These are phyloP conservation scores for Candida yuanshanica DNA, from an alignment of 805 yeast species.

Conservation along the genomic window DNA sequence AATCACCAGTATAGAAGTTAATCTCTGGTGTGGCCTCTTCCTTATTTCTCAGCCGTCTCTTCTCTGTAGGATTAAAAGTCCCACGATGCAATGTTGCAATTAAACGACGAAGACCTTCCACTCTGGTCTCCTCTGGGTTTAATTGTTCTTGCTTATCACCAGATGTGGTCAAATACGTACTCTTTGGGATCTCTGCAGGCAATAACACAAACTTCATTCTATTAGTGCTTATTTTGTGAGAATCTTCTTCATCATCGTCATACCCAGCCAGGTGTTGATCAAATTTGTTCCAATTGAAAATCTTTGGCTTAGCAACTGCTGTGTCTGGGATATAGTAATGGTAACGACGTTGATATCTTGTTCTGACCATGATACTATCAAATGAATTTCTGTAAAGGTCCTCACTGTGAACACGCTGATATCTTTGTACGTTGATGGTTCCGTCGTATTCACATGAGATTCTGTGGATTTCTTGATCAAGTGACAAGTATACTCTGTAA, in stretches of 20 bases:
- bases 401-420: slow-evolving; percentile 35
- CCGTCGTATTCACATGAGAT: slow-evolving; percentile 69
- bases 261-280: slow-evolving; percentile 93
- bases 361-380: slow-evolving; percentile 60
- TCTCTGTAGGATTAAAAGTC: slow-evolving; percentile 39
- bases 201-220: slow-evolving; percentile 79
- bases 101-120: slow-evolving; percentile 81
- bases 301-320: slow-evolving; percentile 43
- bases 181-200: slow-evolving; percentile 68
- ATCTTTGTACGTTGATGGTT: slow-evolving; percentile 73
- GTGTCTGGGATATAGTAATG: slow-evolving; percentile 52
- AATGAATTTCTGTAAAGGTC: slow-evolving; percentile 26
- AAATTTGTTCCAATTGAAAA: slow-evolving; percentile 82
- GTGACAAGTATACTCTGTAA: slow-evolving; percentile 63
- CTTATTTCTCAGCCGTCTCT: slow-evolving; percentile 27
- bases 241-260: slow-evolving; percentile 67
- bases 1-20: slow-evolving; percentile 80
- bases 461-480: slow-evolving; percentile 83
- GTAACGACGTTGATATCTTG: slow-evolving; percentile 70
- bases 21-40: slow-evolving; percentile 67
- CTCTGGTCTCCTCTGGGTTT: slow-evolving; percentile 77
- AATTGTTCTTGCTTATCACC: slow-evolving; percentile 53
- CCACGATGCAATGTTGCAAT: slow-evolving; percentile 59
- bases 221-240: slow-evolving; percentile 42
- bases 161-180: slow-evolving; percentile 31